Conservation (phyloP, 148 eudicot genomes). For the Rhododendron ovatum region DNA sequence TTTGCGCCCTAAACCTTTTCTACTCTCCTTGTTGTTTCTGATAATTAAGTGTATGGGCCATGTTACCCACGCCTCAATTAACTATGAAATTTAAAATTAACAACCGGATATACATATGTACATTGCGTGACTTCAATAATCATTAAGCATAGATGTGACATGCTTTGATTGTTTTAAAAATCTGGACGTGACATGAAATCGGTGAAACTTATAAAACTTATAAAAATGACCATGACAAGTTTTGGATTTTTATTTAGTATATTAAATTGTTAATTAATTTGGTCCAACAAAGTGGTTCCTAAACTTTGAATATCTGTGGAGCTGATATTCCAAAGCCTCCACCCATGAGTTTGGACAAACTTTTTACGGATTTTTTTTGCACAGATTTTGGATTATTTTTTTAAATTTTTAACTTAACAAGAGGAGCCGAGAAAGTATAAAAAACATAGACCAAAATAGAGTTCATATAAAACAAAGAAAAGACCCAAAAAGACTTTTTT, state of each 20-base stretch:
- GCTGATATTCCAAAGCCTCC: background rate
- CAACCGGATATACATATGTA: background rate
- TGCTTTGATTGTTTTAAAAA: background rate
- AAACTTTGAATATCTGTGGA: background rate
- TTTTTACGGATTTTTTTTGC: no score
- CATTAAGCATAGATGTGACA: background rate
- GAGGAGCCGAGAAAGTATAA: no score
- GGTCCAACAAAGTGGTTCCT: background rate
- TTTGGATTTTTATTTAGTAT: background rate
- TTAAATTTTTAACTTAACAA: no score
- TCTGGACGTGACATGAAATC: background rate
- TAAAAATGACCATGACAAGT: background rate
- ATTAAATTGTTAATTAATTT: background rate
- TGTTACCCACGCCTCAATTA: background rate
- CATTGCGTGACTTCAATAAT: background rate
- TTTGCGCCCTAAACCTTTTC: no score
- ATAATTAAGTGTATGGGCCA: background rate
- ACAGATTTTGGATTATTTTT: no score
- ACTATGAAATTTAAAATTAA: background rate
- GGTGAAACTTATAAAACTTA: background rate
- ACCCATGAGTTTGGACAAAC: background rate
- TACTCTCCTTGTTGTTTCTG: no score
- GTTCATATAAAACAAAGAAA: background rate
- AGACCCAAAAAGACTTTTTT: no score
- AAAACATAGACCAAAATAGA: background rate